Conservation (phyloP, 2,329 filamentous ascomycete species). For the Cladosporium velox region DNA sequence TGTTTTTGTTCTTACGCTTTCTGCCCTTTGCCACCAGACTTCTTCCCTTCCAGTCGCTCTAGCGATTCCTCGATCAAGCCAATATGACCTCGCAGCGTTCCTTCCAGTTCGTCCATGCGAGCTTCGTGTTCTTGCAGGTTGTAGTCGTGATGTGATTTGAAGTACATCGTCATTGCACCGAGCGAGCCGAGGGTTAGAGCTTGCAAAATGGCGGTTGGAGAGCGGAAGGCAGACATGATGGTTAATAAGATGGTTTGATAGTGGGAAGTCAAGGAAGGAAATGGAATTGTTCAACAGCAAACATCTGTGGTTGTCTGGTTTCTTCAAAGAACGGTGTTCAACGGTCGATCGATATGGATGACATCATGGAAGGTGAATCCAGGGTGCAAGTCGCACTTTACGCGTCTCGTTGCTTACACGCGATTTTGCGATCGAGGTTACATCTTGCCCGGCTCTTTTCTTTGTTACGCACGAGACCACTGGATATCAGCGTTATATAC, state of each 20-base stretch:
- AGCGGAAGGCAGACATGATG: constrained; percentile 18
- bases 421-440: neutral
- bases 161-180: constrained; percentile 26
- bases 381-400: constrained; percentile 5
- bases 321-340: neutral
- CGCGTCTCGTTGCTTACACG: constrained; percentile 1
- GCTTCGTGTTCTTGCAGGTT: constrained; percentile 53
- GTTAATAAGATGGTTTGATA: neutral
- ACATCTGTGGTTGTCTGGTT: neutral
- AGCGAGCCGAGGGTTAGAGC: constrained; percentile 25
- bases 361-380: neutral
- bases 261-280: neutral
- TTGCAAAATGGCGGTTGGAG: constrained; percentile 25
- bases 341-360: constrained; percentile 1
- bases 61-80: constrained; percentile 49
- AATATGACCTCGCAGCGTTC: constrained; percentile 50
- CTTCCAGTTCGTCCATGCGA: constrained; percentile 51
- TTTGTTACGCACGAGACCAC: neutral
- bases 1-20: constrained; percentile 38
- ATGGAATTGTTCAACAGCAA: neutral
- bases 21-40: constrained; percentile 38
- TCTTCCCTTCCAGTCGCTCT: constrained; percentile 48
- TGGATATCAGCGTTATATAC: neutral
- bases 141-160: constrained; percentile 42
- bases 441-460: neutral